These are phyloP conservation scores for Daldinia vernicosa DNA, from an alignment of 495 filamentous ascomycete species.

Conservation along the genomic window DNA sequence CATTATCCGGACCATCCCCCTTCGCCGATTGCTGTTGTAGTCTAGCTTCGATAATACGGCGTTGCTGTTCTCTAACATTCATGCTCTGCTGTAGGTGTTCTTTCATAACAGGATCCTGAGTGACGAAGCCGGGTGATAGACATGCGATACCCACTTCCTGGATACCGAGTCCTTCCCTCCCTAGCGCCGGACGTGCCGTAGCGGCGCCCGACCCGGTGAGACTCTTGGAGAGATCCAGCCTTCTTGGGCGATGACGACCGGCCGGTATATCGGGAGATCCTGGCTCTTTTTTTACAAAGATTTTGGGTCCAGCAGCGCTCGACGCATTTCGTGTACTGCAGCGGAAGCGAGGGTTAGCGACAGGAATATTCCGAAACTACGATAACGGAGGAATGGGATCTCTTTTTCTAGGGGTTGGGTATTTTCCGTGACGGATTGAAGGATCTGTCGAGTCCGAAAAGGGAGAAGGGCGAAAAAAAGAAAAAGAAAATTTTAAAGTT, in stretches of 20 bases:
- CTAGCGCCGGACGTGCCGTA: slow-evolving; percentile 75
- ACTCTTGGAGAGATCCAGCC: slow-evolving; percentile 86
- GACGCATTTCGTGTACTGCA: slow-evolving; percentile 62
- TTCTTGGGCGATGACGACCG: slow-evolving; percentile 83
- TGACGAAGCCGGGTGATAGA: slow-evolving; percentile 93
- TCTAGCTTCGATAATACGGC: slow-evolving; percentile 92
- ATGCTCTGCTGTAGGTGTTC: slow-evolving; percentile 94
- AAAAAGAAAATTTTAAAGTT: slow-evolving; percentile 32
- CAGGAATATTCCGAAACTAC: slow-evolving; percentile 26
- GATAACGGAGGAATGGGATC: slow-evolving; percentile 16
- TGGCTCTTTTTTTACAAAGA: slow-evolving; percentile 96
- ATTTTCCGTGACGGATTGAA: slow-evolving; percentile 40
- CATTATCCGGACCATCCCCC: slow-evolving; percentile 67
- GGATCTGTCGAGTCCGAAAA: slow-evolving; percentile 38
- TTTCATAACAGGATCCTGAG: slow-evolving; percentile 94
- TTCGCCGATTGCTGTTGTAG: slow-evolving; percentile 87
- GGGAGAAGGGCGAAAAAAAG: slow-evolving; percentile 31
- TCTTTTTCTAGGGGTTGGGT: slow-evolving; percentile 36
- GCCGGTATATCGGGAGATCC: slow-evolving; percentile 80
- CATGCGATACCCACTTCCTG: slow-evolving; percentile 95
- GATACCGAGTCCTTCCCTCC: slow-evolving; percentile 80
- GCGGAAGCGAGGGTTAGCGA: slow-evolving; percentile 25
- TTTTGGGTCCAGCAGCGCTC: slow-evolving; percentile 68
- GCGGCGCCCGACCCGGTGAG: slow-evolving; percentile 64
- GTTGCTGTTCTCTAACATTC: slow-evolving; percentile 91